Evolutionary conservation across 2,329 filamentous ascomycete genomes (phyloP).

Genomic region (Mycosphaerella sp.): DNA sequence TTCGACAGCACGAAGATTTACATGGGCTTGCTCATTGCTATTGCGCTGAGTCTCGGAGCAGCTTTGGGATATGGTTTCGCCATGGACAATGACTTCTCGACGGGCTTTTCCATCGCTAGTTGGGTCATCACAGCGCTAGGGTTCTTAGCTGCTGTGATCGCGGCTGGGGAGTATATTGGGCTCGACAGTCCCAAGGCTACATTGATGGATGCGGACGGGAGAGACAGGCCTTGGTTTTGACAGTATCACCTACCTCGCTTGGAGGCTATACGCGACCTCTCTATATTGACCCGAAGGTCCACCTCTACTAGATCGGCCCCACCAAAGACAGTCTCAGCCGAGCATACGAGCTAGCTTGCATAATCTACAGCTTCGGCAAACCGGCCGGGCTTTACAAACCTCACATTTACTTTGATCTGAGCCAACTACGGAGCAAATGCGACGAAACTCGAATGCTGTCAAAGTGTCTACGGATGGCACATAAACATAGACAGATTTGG

Average conservation of each 20-base stretch:
- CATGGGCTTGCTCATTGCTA: conserved; percentile 15
- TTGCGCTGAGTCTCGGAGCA: conserved; percentile 14
- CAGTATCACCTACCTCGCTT: too few species aligned
- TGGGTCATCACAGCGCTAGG: conserved; percentile 22
- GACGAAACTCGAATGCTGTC: too few species aligned
- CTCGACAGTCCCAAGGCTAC: conserved; percentile 17
- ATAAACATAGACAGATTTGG: too few species aligned
- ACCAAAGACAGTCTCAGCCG: too few species aligned
- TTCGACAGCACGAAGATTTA: conserved; percentile 20
- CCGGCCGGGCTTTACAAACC: too few species aligned
- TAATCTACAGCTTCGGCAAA: too few species aligned
- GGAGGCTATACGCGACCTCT: neutral
- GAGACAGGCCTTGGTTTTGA: conserved; percentile 1
- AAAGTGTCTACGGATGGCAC: too few species aligned
- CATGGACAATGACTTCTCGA: conserved; percentile 17
- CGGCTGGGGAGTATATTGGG: conserved; percentile 18
- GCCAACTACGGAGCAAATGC: too few species aligned
- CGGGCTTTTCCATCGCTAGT: conserved; percentile 19
- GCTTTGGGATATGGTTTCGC: conserved; percentile 19
- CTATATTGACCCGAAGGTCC: neutral
- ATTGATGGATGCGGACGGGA: conserved; percentile 9
- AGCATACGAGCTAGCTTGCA: too few species aligned
- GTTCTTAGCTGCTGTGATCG: conserved; percentile 20
- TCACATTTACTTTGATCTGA: too few species aligned
- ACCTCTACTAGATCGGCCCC: neutral